Evolutionary conservation across 306 rosid species (phyloP), one percentile per base, ranked within the genome.

Genomic region (Astragalus glycyphyllos): DNA sequence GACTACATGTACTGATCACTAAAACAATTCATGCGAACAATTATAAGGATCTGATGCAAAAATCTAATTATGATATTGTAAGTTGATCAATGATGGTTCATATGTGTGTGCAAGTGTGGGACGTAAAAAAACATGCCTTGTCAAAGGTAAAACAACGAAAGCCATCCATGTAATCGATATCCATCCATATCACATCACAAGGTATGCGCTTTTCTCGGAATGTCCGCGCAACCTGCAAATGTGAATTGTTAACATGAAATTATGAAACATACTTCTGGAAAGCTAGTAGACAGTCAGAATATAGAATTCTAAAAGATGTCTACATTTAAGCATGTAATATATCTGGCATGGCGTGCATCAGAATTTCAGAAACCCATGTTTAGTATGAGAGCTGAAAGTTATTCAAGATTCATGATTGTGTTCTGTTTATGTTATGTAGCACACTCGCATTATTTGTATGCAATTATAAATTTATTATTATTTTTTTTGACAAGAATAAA

Each of bases 141-240:
- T 92, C 90, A 60, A 88, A 90, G 83, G 97, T 92, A 80, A 88
- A 92, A 84, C 96, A 88, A 46, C 97, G 93, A 83, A 90, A 90
- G 46, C 91, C 93, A 80, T 92, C 97, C 98, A 92, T 92, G 88
- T 90, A 92, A 84, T 88, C 91, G 3, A 88, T 90, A 65, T 90
- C 98, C 96, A 92, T 90, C 98, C 98, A 92, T 79, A 92, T 64
- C 62, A 88, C 97, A 57, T 92, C 98, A 72, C 98, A 92, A 38
- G 97, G 97, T 68, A 92, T 84, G 75, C 69, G 47, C 67, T 90
- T 92, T 77, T 88, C 72, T 49, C 97, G 83, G 42, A 93, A 90
- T 56, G 80, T 88, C 72, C 73, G 81, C 44, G 98, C 78, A 77
- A 90, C 81, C 98, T 90, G 86, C 83, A 82, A 82, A 66, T 38